Base-by-base conservation (phyloP, 208 protist species). In the Angomonas desouzai region DNA sequence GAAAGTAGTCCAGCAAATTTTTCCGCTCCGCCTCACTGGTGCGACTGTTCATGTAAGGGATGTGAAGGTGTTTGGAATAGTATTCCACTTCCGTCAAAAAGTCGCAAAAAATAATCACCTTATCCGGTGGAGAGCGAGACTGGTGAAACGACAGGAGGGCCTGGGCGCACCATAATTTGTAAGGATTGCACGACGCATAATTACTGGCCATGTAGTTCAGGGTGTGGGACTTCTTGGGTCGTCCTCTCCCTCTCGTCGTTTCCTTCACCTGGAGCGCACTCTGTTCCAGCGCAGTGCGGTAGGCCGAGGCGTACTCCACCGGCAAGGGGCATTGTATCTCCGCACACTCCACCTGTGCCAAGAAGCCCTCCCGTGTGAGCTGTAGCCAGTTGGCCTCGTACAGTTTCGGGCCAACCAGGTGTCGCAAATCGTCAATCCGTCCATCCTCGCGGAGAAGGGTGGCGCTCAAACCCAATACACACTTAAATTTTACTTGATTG, bases 351-450 rank as follows among this genome's bases (percentile, higher is more conserved):
- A 99, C 98, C 13, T 82, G 80, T 0, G 99, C 99, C 40, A 99
- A 89, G 71, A 97, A 98, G 22, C 98, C 98, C 30, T 81, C 79
- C 34, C 74, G 65, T 22, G 96, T 93, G 20, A 99, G 81, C 64
- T 99, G 97, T 2, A 99, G 87, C 98, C 98, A 99, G 75, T 99
- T 99, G 1, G 98, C 99, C 68, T 99, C 98, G 76, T 99, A 99
- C 60, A 99, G 77, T 72, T 99, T 99, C 23, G 99, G 99, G 0
- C 99, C 98, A 48, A 99, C 98, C n/a, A 99, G 84, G 74, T 97
- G 97, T 10, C 97, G 93, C 6, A 99, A 74, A 68, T 99, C 96
- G 18, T 72, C 81, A 67, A 99, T 99, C 51, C 91, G 93, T 36
- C 98, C 91, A 77, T 99, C 99, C 87, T 99, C 99, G 20, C 94